Evolutionary conservation across 257 asterid genomes (phyloP), one percentile per base, ranked within the genome.

Genomic region (Jasminum sambac): DNA sequence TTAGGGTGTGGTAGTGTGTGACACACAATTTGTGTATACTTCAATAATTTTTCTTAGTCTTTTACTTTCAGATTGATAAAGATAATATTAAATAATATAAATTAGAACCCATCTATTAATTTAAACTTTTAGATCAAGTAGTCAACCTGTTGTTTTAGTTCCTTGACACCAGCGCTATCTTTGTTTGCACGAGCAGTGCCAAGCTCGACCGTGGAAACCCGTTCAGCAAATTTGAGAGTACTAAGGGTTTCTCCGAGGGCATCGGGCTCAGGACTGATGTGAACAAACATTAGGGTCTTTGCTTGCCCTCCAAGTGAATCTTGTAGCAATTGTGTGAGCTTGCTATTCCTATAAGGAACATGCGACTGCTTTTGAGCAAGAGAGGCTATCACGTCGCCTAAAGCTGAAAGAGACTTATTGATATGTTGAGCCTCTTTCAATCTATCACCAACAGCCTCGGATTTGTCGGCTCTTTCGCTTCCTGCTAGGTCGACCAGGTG

Each of bases 401-500:
- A 78, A 74, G 95, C 96, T 65, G 96, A 86, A 58, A 92, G 88
- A 72, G 98, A 92, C 43, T 78, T 85, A 72, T 88, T 92, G 64
- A 92, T 86, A 68, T 89, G 87, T 75, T 85, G 90, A 58, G 95
- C 90, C 83, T 88, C 98, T 72, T 83, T 86, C 75, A 89, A 76
- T 63, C 95, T 83, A 19, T 92, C 96, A 65, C 92, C 96, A 50
- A 67, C 81, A 25, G 82, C 96, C 76, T 90, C 96, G 34, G 90
- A 69, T 80, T 90, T 85, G 73, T 85, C 92, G 12, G 73, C 87
- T 80, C 95, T 78, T 75, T 92, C 98, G 70, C 98, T 92, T 78
- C 98, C 98, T 41, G 98, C 98, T 58, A 92, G 84, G 76, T 92
- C 98, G 55, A 92, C 98, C 21, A 92, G 82, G 85, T 92, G 98